Evolutionary conservation across 306 rosid species (phyloP).

Genomic region (Vigna angularis): DNA sequence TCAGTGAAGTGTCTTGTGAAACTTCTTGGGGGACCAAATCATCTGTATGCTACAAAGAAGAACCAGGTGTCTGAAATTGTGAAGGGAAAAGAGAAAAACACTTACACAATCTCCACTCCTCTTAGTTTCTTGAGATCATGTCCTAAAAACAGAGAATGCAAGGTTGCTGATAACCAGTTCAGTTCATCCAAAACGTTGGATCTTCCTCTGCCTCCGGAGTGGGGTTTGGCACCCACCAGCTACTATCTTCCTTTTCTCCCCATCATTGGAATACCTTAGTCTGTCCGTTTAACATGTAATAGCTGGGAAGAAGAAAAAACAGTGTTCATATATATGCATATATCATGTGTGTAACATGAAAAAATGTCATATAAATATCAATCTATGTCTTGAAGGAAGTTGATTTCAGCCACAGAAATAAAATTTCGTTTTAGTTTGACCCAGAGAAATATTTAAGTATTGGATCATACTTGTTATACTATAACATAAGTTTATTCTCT

Average conservation of each 20-base stretch:
- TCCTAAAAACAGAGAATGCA: constrained; percentile 53
- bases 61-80: constrained; percentile 53
- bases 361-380: constrained; percentile 18
- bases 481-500: too few species aligned
- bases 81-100: constrained; percentile 37
- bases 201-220: constrained; percentile 76
- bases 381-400: not conserved
- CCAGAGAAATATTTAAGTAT: too few species aligned
- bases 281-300: not conserved
- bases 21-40: constrained; percentile 73
- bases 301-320: not conserved
- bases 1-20: constrained; percentile 56
- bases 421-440: not conserved
- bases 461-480: too few species aligned
- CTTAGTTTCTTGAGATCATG: constrained; percentile 63
- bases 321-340: not conserved
- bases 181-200: constrained; percentile 70
- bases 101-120: constrained; percentile 67
- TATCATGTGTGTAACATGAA: constrained; percentile 4
- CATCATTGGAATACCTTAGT: constrained; percentile 90
- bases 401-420: not conserved
- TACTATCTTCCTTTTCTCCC: constrained; percentile 78
- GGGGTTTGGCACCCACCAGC: constrained; percentile 93
- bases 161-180: constrained; percentile 4
- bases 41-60: constrained; percentile 59